These are phyloP conservation scores for Striga asiatica DNA, from an alignment of 257 asterid species.

Conservation along the genomic window DNA sequence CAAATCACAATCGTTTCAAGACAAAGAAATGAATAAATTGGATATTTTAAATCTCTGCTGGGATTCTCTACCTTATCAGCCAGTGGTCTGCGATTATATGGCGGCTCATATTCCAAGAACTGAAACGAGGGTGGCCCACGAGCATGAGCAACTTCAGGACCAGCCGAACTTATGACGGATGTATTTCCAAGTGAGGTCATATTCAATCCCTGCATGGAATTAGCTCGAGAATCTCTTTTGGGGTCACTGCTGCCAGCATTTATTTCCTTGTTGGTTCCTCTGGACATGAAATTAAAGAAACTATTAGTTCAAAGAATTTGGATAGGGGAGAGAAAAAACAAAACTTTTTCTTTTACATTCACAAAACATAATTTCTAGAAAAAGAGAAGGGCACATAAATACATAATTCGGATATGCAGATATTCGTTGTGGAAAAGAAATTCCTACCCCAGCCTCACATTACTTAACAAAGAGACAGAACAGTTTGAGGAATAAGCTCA, in stretches of 20 bases:
- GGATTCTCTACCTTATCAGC: conserved; percentile 46
- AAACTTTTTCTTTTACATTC: too few relatives aligned
- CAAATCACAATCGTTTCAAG: conserved; percentile 14
- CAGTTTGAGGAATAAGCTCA: too few relatives aligned
- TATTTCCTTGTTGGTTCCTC: conserved; percentile 27
- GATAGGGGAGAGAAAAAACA: neutral
- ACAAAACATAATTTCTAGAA: too few relatives aligned
- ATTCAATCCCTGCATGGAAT: too few relatives aligned
- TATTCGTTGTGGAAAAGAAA: too few relatives aligned
- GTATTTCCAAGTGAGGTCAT: conserved; percentile 24
- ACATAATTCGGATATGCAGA: too few relatives aligned
- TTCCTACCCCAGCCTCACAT: too few relatives aligned
- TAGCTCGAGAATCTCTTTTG: conserved; percentile 25
- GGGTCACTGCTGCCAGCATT: conserved; percentile 36
- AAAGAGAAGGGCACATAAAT: too few relatives aligned
- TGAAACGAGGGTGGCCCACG: conserved; percentile 40
- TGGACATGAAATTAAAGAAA: conserved; percentile 13
- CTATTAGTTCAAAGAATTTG: conserved; percentile 10
- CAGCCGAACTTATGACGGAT: conserved; percentile 17
- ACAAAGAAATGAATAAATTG: conserved; percentile 6
- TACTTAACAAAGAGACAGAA: too few relatives aligned
- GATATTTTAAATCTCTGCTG: conserved; percentile 3
- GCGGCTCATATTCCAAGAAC: conserved; percentile 55
- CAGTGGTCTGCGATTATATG: conserved; percentile 55
- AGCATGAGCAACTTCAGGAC: conserved; percentile 25